Percentiles rank a stretch among this genome's conserved stretches.
These are phyloP conservation scores for Trypanosoma avium DNA, from an alignment of 208 protist genomes.

Conservation along the genomic window DNA sequence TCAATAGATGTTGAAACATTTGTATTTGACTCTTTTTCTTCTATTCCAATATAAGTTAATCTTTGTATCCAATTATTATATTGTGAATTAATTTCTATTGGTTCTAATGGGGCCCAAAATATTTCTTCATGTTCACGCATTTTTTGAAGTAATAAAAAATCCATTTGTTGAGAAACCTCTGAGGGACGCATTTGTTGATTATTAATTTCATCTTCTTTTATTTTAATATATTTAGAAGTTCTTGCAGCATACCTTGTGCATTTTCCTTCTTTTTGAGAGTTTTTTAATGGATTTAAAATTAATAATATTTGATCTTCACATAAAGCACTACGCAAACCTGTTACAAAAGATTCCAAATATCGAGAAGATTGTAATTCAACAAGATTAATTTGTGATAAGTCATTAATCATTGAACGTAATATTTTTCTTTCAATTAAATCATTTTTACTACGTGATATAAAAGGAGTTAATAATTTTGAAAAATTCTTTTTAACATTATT, in stretches of 20 bases:
- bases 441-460: background rate
- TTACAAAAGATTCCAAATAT: slow-evolving; percentile 48
- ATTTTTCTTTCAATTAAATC: background rate
- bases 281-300: too few species aligned
- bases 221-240: slow-evolving; percentile 7
- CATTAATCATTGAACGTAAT: background rate
- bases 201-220: background rate
- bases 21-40: background rate
- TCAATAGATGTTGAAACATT: background rate
- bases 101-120: slow-evolving; percentile 6
- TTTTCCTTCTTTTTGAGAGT: too few species aligned
- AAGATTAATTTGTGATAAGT: slow-evolving; percentile 19
- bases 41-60: background rate
- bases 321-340: slow-evolving; percentile 53
- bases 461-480: background rate
- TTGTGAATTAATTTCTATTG: background rate
- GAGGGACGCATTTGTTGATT: background rate
- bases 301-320: slow-evolving; percentile 78
- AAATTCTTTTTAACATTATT: background rate
- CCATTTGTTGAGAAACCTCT: background rate
- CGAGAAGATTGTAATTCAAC: slow-evolving; percentile 26
- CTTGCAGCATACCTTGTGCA: background rate
- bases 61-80: background rate
- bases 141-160: background rate
- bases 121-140: background rate